Evolutionary conservation across 2,329 filamentous ascomycete genomes (phyloP), one percentile per base, ranked within the genome.

Genomic region (Aspergillus spinulosporus): DNA sequence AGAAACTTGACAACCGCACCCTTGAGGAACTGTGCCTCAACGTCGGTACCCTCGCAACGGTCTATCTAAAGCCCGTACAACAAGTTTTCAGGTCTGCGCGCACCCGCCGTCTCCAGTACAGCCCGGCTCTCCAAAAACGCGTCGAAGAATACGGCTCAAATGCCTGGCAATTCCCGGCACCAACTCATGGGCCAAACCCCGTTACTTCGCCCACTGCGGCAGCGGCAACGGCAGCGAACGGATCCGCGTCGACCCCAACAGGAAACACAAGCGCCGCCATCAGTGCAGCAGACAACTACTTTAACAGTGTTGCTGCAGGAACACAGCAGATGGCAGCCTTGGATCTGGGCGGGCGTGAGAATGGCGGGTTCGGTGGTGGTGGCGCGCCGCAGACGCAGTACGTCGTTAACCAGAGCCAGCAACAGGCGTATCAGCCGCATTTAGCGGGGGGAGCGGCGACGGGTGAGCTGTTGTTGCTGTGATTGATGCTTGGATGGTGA

Each of bases 11-110:
- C 70, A 88, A 92, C 0, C 82, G 84, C 45, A 99, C 94, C 0
- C 82, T 99, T 5, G 94, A 99, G 75, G 94, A 99, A 72, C 93
- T 99, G 84, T 99, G 94, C 69, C 83, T 99, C 58, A 95, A 93
- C 65, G 92, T 99, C 45, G 94, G 94, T 63, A 97, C 94, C 0
- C 82, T 99, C 3, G 94, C 94, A 3, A 99, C 94, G 0, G 93
- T 99, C 50, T 99, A 99, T 74, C 84, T 99, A 49, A 99, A 99
- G 74, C 94, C 94, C 3, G 93, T 99, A 4, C 92, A 97, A 72
- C 93, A 94, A 52, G 94, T 99, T 7, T 99, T 99, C 81, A 88
- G 94, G 56, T 88, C 88, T n/a, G 93, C 94, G 9, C 84, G 94
- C 11, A 88, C 90, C 1, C 84, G 91, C 26, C 87, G 86, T 55